A percentile compares a stretch with the other conserved stretches of the same genome.
phyloP scores from a whole-genome alignment of 192 early-diverging fungal genomes.

The Phlyctochytrium bullatum region DNA sequence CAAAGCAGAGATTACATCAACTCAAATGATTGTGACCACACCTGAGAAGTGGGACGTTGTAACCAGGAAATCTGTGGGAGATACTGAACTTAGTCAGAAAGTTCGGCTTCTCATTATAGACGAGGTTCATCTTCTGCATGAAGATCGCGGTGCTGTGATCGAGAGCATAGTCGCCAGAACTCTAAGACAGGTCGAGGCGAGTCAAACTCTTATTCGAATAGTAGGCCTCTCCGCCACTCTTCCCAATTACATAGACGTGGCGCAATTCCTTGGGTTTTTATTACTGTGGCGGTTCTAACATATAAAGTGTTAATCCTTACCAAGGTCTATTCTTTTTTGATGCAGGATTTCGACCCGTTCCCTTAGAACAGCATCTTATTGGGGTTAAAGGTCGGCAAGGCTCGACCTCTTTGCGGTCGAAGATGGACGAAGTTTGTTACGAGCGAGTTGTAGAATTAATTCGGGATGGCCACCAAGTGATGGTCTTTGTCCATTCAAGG shows the following conservation, averaged over 20 bases:
- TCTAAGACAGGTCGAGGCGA: slow-evolving; percentile 81
- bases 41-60: slow-evolving; percentile 99
- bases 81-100: slow-evolving; percentile 87
- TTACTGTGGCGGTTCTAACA: slow-evolving; percentile 10
- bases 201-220: slow-evolving; percentile 93
- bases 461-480: slow-evolving; percentile 88
- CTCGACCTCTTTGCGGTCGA: slow-evolving; percentile 53
- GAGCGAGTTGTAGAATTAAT: slow-evolving; percentile 69
- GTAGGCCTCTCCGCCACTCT: slow-evolving; percentile 96
- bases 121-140: slow-evolving; percentile 96
- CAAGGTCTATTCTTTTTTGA: slow-evolving; percentile 98
- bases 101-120: slow-evolving; percentile 94
- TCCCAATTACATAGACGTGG: slow-evolving; percentile 97
- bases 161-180: slow-evolving; percentile 96
- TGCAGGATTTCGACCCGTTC: slow-evolving; percentile 89
- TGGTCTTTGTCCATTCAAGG: slow-evolving; percentile 99
- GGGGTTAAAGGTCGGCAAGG: slow-evolving; percentile 86
- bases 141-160: slow-evolving; percentile 94
- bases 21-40: slow-evolving; percentile 98
- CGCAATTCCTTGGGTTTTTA: slow-evolving; percentile 73
- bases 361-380: slow-evolving; percentile 94
- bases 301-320: slow-evolving; percentile 78
- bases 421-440: slow-evolving; percentile 85
- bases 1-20: slow-evolving; percentile 85
- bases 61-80: slow-evolving; percentile 92